These are phyloP conservation scores for Solanum sejunctum DNA, from an alignment of 257 asterid species.

Conservation along the genomic window DNA sequence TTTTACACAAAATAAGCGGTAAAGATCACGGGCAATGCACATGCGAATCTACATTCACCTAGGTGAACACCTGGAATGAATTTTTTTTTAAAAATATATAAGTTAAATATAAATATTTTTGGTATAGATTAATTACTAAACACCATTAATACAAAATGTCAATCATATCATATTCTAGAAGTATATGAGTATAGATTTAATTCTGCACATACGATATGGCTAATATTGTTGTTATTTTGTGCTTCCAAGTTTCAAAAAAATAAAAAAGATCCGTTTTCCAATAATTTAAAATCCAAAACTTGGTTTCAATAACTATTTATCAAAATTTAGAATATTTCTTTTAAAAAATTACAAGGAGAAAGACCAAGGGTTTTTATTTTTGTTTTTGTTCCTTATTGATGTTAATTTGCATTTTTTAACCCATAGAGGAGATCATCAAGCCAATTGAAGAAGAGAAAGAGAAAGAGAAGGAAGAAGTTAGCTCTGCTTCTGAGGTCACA, in stretches of 20 bases:
- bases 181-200: background rate
- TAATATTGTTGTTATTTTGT: background rate
- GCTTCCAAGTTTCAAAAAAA: background rate
- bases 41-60: no score
- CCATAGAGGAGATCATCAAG: slow-evolving; percentile 23
- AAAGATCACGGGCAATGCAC: no score
- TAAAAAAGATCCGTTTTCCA: background rate
- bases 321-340: background rate
- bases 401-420: background rate
- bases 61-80: no score
- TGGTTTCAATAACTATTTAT: background rate
- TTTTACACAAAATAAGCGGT: background rate
- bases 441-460: slow-evolving; percentile 20
- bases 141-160: no score
- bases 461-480: slow-evolving; percentile 9
- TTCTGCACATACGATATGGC: background rate
- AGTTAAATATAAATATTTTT: no score
- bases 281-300: background rate
- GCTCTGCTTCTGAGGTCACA: slow-evolving; percentile 15
- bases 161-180: no score
- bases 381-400: background rate
- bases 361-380: background rate
- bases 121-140: no score
- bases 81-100: no score
- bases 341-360: background rate